Conservation (phyloP, 805 yeast species). For the Nadsonia fulvescens region DNA sequence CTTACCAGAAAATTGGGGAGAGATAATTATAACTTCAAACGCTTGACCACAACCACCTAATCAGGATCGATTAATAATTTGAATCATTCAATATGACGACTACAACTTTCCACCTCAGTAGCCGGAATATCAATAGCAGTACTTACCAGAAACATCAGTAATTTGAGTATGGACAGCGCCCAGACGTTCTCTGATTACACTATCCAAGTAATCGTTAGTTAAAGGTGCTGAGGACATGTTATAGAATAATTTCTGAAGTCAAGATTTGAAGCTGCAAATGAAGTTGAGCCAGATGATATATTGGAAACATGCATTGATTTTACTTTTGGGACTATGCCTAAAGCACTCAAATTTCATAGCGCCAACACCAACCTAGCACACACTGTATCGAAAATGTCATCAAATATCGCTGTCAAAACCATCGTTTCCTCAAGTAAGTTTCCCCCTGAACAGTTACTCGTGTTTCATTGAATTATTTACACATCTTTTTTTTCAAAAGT, state of each 20-base stretch:
- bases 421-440: conserved; percentile 9
- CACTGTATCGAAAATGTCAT: too few relatives aligned
- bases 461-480: conserved; percentile 6
- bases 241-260: too few relatives aligned
- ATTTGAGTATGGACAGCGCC: conserved; percentile 51
- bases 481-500: conserved; percentile 19
- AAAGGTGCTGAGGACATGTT: too few relatives aligned
- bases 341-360: too few relatives aligned
- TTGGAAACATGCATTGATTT: too few relatives aligned
- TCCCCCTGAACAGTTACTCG: conserved; percentile 1
- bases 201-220: conserved; percentile 27
- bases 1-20: conserved; percentile 55
- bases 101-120: too few relatives aligned
- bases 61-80: too few relatives aligned
- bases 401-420: conserved; percentile 27
- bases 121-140: conserved; percentile 10
- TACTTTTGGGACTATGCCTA: too few relatives aligned
- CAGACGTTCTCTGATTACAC: conserved; percentile 35
- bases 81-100: too few relatives aligned
- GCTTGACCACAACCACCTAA: conserved; percentile 97
- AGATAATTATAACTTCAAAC: conserved; percentile 78
- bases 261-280: too few relatives aligned
- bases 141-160: conserved; percentile 40
- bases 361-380: too few relatives aligned
- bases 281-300: too few relatives aligned